Evolutionary conservation across 345 rosid species (phyloP).

Genomic region (Populus davidiana): DNA sequence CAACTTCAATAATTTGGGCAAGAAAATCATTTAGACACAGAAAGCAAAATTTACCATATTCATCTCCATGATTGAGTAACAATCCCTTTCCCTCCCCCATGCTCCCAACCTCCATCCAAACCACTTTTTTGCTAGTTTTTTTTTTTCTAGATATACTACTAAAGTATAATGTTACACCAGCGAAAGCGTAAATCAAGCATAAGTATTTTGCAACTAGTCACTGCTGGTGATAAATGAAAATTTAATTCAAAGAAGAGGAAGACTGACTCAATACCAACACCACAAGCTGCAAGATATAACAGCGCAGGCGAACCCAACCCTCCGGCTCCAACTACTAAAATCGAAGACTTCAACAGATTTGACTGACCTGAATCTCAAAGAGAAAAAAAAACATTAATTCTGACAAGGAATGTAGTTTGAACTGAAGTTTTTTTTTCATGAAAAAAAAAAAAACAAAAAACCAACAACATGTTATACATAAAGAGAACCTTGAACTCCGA

Average conservation of each 20-base stretch:
- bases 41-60: neutral
- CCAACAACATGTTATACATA: neutral
- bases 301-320: slow-evolving; percentile 91
- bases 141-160: no score
- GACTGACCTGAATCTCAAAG: slow-evolving; percentile 54
- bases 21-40: neutral
- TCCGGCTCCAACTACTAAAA: slow-evolving; percentile 92
- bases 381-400: neutral
- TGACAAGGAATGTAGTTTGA: neutral
- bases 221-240: no score
- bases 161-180: no score
- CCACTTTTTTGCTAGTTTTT: no score
- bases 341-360: slow-evolving; percentile 69
- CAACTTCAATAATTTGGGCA: neutral
- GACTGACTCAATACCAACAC: slow-evolving; percentile 51
- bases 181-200: no score
- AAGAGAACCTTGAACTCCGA: slow-evolving; percentile 72
- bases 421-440: neutral
- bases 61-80: neutral
- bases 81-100: neutral
- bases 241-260: no score
- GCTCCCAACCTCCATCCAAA: no score
- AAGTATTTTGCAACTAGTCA: no score
- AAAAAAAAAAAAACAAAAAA: neutral
- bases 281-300: slow-evolving; percentile 85